These are phyloP conservation scores for Aspergillus biplanus DNA, from an alignment of 495 filamentous ascomycete genomes.

Conservation along the genomic window DNA sequence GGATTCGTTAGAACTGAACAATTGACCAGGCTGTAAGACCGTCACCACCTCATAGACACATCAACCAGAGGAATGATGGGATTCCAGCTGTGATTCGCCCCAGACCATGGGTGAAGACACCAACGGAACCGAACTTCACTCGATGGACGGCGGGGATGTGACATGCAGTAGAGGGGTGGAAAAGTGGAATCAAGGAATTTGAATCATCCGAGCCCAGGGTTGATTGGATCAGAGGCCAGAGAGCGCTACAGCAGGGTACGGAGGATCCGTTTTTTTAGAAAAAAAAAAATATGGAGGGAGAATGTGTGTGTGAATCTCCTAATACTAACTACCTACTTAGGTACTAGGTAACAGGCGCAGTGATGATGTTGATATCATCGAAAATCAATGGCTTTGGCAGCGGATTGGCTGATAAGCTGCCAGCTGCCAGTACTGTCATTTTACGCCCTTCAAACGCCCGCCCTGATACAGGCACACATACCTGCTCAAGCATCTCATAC, in stretches of 20 bases:
- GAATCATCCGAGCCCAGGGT: neutral
- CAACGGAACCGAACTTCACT: constrained; percentile 7
- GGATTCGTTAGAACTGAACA: neutral
- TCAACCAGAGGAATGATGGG: neutral
- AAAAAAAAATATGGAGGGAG: no score
- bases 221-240: neutral
- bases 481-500: neutral
- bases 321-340: no score
- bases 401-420: neutral
- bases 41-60: neutral
- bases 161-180: constrained; percentile 19
- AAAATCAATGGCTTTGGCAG: no score
- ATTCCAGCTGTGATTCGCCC: constrained; percentile 15
- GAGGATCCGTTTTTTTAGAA: no score
- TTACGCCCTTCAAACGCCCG: neutral
- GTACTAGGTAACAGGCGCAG: no score
- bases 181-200: constrained; percentile 2
- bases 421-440: neutral
- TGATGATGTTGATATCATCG: no score
- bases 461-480: constrained; percentile 5
- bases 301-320: no score
- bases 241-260: no score
- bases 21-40: neutral
- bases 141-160: constrained; percentile 12
- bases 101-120: constrained; percentile 9